phyloP scores from a whole-genome alignment of 192 early-diverging fungal species.

The Coemansia sp. region DNA sequence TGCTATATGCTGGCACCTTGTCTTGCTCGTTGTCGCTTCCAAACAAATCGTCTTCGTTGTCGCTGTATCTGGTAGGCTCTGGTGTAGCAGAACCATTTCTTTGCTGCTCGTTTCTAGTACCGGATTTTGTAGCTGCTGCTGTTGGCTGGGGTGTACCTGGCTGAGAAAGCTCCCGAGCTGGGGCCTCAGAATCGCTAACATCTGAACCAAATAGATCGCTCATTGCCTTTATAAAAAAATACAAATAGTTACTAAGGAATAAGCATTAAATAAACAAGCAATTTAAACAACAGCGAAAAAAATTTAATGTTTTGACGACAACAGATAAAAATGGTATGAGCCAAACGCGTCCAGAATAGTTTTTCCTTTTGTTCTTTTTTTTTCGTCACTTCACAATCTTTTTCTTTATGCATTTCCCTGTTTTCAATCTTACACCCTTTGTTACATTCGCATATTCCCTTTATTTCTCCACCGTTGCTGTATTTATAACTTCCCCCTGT shows the following conservation, averaged over 20 bases:
- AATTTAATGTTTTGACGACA: neutral
- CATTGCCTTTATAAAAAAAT: conserved; percentile 19
- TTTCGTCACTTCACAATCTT: neutral
- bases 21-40: conserved; percentile 10
- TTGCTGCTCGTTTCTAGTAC: neutral
- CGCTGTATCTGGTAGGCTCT: conserved; percentile 7
- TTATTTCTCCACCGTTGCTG: neutral
- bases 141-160: conserved; percentile 7
- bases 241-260: neutral
- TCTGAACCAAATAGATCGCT: conserved; percentile 53
- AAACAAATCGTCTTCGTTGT: conserved; percentile 8
- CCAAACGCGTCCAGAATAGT: neutral
- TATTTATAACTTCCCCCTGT: too few relatives aligned
- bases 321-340: neutral
- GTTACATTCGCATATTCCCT: neutral
- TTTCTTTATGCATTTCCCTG: neutral
- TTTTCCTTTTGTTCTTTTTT: neutral
- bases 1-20: neutral
- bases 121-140: neutral
- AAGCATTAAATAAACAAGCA: conserved; percentile 5
- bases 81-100: conserved; percentile 22
- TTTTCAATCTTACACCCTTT: neutral
- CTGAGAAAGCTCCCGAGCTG: conserved; percentile 3
- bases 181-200: conserved; percentile 35
- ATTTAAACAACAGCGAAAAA: neutral